A percentile compares a stretch with the other conserved stretches of the same genome.
Conservation (phyloP, 176 grass and related monocot species). For the Oryza nivara region DNA sequence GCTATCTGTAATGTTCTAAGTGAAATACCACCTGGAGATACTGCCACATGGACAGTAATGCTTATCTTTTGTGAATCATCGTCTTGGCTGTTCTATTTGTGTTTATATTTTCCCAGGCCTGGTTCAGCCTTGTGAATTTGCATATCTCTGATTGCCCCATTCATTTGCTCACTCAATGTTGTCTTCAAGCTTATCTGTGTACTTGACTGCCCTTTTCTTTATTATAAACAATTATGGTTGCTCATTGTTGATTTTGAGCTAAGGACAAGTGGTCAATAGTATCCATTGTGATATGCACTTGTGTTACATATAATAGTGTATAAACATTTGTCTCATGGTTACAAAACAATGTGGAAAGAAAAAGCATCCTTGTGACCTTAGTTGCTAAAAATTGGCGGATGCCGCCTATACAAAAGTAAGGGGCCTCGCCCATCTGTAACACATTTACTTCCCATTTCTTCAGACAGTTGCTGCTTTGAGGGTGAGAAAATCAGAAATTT, state of each 20-base stretch:
- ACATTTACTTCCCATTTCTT: slow-evolving; percentile 31
- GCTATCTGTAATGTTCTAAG: background rate
- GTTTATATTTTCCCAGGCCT: slow-evolving; percentile 14
- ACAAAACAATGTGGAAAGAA: slow-evolving; percentile 28
- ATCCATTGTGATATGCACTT: background rate
- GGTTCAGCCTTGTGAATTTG: background rate
- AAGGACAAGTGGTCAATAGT: background rate
- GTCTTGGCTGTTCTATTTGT: background rate
- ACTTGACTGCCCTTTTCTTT: background rate
- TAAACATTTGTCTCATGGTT: slow-evolving; percentile 11
- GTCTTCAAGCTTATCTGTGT: slow-evolving; percentile 11
- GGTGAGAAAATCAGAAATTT: slow-evolving; percentile 83
- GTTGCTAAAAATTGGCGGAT: slow-evolving; percentile 31
- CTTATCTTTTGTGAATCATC: slow-evolving; percentile 10
- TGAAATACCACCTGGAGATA: background rate
- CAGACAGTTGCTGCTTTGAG: slow-evolving; percentile 84
- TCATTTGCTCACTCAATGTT: background rate
- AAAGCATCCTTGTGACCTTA: slow-evolving; percentile 29
- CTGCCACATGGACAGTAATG: background rate
- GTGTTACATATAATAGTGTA: slow-evolving; percentile 26
- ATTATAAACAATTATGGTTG: background rate
- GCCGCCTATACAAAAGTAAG: slow-evolving; percentile 29
- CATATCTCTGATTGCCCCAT: background rate
- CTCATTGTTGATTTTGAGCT: background rate
- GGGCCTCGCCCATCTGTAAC: slow-evolving; percentile 28